Conservation (phyloP, 1,284 basidiomycete species). For the Stygiomarasmius scandens region DNA sequence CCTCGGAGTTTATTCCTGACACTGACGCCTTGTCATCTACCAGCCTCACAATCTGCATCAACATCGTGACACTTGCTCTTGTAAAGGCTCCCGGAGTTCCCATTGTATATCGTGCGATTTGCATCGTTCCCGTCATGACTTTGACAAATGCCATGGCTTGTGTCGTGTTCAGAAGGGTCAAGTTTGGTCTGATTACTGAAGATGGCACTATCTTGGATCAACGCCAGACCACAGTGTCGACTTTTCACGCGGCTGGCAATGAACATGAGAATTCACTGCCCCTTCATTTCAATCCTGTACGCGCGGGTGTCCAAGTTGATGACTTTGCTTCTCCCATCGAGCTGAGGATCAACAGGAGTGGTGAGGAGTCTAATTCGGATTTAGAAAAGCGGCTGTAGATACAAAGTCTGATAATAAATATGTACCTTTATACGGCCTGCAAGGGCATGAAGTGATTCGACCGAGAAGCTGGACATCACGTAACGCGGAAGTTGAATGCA, state of each 20-base stretch:
- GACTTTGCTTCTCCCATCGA: too few species aligned
- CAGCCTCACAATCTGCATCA: neutral
- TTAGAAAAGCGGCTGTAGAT: too few species aligned
- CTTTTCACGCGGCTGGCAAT: neutral
- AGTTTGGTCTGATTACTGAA: neutral
- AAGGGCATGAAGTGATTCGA: too few species aligned
- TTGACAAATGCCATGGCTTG: slow-evolving; percentile 1
- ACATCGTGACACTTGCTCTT: neutral
- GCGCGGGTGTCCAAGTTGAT: too few species aligned
- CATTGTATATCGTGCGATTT: neutral
- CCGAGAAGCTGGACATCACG: too few species aligned
- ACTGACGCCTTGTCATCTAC: too few species aligned
- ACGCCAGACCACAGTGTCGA: neutral
- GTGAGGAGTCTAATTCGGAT: too few species aligned
- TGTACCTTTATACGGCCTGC: too few species aligned
- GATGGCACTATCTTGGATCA: neutral
- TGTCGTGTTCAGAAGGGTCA: slow-evolving; percentile 1
- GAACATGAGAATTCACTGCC: neutral
- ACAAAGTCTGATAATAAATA: too few species aligned
- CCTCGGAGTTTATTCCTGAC: neutral
- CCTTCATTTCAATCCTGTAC: neutral
- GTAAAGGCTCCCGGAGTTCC: neutral
- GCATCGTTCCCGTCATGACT: neutral
- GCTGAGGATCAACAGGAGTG: too few species aligned
- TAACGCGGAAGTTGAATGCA: too few species aligned